A percentile compares a stretch with the other conserved stretches of the same genome.
Evolutionary conservation across 768 basidiomycete species (phyloP).

Genomic region (Brasilioporus rufonigricans): DNA sequence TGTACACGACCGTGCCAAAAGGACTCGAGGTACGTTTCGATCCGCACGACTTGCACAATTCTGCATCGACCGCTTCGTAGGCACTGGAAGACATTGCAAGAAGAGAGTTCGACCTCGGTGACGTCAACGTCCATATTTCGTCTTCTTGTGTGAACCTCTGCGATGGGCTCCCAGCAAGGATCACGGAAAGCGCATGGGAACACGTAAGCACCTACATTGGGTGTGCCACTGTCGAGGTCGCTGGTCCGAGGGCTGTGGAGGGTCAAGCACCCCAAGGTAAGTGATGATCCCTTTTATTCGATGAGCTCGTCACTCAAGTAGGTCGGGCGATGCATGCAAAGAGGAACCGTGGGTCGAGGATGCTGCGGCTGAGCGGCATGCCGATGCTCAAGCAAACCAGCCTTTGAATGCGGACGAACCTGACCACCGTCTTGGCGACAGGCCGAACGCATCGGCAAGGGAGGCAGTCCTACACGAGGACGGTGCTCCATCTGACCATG

Average conservation of each 20-base stretch:
- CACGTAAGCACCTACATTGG: constrained; percentile 20
- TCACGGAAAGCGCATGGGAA: constrained; percentile 21
- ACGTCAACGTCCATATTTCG: constrained; percentile 8
- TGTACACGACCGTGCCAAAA: constrained; percentile 20
- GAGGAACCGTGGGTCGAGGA: background rate
- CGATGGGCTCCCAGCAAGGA: constrained; percentile 18
- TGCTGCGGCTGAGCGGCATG: background rate
- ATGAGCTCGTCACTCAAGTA: background rate
- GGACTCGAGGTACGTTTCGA: constrained; percentile 13
- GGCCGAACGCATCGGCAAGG: background rate
- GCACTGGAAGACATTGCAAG: constrained; percentile 15
- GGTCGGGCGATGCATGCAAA: background rate
- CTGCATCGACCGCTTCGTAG: background rate
- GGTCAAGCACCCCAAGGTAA: background rate
- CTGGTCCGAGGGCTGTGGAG: background rate
- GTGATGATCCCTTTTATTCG: background rate
- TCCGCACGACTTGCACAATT: background rate
- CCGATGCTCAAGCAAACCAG: background rate
- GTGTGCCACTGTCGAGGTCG: constrained; percentile 18
- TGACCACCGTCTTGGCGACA: background rate
- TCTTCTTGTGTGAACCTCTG: constrained; percentile 26
- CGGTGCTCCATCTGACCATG: constrained; percentile 4
- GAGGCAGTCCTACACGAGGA: background rate
- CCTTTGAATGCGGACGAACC: background rate
- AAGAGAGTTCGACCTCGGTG: constrained; percentile 21